A percentile compares a stretch with the other conserved stretches of the same genome.
Evolutionary conservation across 345 rosid genomes (phyloP).

Genomic region (Salix purpurea): DNA sequence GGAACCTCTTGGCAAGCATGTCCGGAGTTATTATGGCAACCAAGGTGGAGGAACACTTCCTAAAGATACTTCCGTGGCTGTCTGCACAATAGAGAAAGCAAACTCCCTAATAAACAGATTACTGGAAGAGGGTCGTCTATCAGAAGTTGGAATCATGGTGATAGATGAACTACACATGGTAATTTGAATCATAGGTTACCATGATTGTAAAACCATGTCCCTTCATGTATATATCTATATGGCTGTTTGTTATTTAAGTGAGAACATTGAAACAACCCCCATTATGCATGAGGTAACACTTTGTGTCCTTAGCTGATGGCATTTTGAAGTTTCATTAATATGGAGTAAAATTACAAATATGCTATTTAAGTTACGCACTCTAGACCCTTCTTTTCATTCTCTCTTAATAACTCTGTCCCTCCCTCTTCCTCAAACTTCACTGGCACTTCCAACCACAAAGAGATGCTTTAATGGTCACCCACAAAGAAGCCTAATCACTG

Average conservation of each 20-base stretch:
- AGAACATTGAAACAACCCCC: no score
- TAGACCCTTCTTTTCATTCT: no score
- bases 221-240: background rate
- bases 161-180: conserved; percentile 99
- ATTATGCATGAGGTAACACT: no score
- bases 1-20: conserved; percentile 90
- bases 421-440: no score
- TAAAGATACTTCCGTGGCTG: conserved; percentile 93
- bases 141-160: conserved; percentile 91
- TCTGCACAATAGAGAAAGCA: conserved; percentile 98
- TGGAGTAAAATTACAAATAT: no score
- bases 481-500: no score
- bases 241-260: conserved; percentile 5
- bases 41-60: conserved; percentile 99
- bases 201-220: background rate
- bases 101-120: conserved; percentile 78
- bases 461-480: no score
- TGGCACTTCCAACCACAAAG: no score
- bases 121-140: conserved; percentile 92
- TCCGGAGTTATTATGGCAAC: conserved; percentile 85
- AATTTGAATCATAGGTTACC: conserved; percentile 13
- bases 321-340: no score
- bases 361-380: no score
- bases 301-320: no score
- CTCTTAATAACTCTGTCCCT: no score